Conservation (phyloP, 1,139 yeast genomes). For the Taphrina wiesneri region DNA sequence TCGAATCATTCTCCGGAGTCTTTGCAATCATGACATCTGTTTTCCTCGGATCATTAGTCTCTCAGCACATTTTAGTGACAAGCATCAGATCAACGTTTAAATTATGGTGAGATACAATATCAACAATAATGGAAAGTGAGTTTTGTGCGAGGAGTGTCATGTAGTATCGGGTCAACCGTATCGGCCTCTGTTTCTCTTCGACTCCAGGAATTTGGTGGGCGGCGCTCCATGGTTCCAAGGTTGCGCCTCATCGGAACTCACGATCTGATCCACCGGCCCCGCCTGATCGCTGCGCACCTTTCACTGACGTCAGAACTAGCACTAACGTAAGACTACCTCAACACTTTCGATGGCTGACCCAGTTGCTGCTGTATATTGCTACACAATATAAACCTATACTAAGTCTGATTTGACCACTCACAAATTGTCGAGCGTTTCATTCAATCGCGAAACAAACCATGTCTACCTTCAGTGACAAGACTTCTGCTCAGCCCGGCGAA, state of each 20-base stretch:
- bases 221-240: background rate
- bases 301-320: background rate
- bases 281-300: background rate
- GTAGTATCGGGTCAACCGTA: background rate
- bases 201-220: background rate
- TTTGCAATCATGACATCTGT: background rate
- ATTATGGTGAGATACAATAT: no score
- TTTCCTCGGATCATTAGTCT: background rate
- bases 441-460: background rate
- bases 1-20: background rate
- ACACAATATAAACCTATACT: background rate
- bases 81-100: no score
- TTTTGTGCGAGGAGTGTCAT: background rate
- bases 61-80: no score
- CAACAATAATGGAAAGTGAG: no score
- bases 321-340: no score
- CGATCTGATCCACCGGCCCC: background rate
- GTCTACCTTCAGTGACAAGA: background rate
- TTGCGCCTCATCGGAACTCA: background rate
- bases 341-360: no score
- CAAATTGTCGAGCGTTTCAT: background rate
- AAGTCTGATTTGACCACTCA: background rate
- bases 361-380: no score
- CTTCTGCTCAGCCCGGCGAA: slow-evolving; percentile 10
- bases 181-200: background rate